Percentiles rank a stretch among this genome's conserved stretches.
Conservation (phyloP, 2,329 filamentous ascomycete genomes). For the Venturia nashicola region DNA sequence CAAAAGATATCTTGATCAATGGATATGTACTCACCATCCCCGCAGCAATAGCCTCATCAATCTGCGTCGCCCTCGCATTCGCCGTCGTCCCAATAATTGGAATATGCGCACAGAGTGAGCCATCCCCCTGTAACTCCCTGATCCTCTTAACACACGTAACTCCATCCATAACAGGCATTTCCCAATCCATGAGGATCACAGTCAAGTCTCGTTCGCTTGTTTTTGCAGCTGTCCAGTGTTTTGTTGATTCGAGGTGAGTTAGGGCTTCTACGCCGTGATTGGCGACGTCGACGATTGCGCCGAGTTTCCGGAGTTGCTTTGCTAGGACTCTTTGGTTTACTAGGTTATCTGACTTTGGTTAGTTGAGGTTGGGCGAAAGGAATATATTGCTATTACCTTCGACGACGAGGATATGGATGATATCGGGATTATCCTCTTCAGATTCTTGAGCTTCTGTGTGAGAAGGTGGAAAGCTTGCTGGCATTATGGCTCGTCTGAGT, state of each 20-base stretch:
- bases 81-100: slow-evolving; percentile 11
- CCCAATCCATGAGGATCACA: slow-evolving; percentile 9
- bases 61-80: slow-evolving; percentile 10
- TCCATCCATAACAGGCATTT: slow-evolving; percentile 11
- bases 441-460: neutral
- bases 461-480: neutral
- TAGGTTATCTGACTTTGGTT: slow-evolving; percentile 15
- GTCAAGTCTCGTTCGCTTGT: neutral
- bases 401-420: neutral
- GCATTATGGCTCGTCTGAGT: neutral
- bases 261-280: slow-evolving; percentile 10
- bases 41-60: slow-evolving; percentile 6
- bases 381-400: neutral
- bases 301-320: slow-evolving; percentile 8
- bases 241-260: neutral
- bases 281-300: slow-evolving; percentile 10
- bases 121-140: slow-evolving; percentile 4
- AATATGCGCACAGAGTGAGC: neutral
- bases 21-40: slow-evolving; percentile 5
- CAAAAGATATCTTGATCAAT: neutral
- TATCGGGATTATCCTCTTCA: neutral
- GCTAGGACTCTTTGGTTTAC: slow-evolving; percentile 11
- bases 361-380: neutral
- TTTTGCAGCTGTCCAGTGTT: neutral
- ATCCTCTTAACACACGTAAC: slow-evolving; percentile 7